Conservation (phyloP, 805 yeast species). For the Lachancea quebecensis region DNA sequence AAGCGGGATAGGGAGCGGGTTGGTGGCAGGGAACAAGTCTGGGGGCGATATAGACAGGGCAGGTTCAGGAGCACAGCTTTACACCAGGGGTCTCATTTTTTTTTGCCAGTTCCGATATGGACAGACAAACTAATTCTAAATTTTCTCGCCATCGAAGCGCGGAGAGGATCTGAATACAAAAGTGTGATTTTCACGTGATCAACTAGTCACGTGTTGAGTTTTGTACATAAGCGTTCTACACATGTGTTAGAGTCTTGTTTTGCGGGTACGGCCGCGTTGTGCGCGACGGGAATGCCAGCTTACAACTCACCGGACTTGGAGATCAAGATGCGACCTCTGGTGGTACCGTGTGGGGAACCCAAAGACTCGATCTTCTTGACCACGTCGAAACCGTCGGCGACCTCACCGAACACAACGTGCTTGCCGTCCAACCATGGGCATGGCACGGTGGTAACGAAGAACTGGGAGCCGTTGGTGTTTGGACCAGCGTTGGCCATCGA, state of each 20-base stretch:
- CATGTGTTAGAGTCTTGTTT: neutral
- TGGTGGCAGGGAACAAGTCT: neutral
- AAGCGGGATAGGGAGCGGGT: neutral
- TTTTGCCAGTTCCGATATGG: too few relatives aligned
- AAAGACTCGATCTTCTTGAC: constrained; percentile 76
- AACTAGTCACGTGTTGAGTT: neutral
- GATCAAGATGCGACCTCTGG: constrained; percentile 59
- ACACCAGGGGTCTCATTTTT: neutral
- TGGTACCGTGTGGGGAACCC: constrained; percentile 70
- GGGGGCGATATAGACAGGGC: neutral
- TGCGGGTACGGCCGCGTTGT: too few relatives aligned
- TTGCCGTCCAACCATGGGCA: constrained; percentile 88
- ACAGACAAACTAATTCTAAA: too few relatives aligned
- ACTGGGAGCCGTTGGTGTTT: constrained; percentile 96
- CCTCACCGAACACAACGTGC: constrained; percentile 95
- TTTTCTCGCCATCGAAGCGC: too few relatives aligned
- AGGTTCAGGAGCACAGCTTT: neutral
- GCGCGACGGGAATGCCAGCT: constrained; percentile 1
- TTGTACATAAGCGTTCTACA: neutral
- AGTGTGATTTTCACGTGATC: neutral
- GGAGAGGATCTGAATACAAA: too few relatives aligned
- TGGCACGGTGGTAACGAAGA: constrained; percentile 87
- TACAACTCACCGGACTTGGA: constrained; percentile 45
- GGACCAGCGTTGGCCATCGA: constrained; percentile 99
- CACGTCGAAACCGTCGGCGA: constrained; percentile 74